Conservation (phyloP, 176 grass and related monocot genomes). For the Zoysia japonica region DNA sequence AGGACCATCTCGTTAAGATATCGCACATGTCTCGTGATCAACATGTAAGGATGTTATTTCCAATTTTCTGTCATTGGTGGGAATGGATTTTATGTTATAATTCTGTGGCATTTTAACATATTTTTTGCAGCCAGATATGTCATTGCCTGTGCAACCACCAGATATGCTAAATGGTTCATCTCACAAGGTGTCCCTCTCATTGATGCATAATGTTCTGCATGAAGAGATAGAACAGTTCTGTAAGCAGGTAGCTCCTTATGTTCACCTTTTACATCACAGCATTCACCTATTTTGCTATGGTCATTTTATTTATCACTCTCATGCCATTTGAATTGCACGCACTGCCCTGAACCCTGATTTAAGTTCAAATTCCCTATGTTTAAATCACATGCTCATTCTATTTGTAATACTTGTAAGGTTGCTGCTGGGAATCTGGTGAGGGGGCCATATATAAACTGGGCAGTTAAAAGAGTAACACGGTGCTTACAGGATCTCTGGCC, state of each 20-base stretch:
- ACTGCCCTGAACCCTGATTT: slow-evolving; percentile 17
- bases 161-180: slow-evolving; percentile 63
- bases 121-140: slow-evolving; percentile 87
- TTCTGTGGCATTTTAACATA: slow-evolving; percentile 43
- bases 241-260: slow-evolving; percentile 68
- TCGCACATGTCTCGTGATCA: slow-evolving; percentile 87
- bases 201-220: slow-evolving; percentile 80
- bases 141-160: slow-evolving; percentile 87
- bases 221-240: slow-evolving; percentile 95
- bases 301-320: slow-evolving; percentile 24
- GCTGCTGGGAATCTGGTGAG: slow-evolving; percentile 76
- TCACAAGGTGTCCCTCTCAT: slow-evolving; percentile 55
- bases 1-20: slow-evolving; percentile 89
- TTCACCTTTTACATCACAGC: slow-evolving; percentile 11
- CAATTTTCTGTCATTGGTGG: slow-evolving; percentile 19
- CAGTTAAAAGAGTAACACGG: slow-evolving; percentile 88
- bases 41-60: slow-evolving; percentile 73
- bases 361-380: neutral
- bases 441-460: slow-evolving; percentile 89
- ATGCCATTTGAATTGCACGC: slow-evolving; percentile 20
- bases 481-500: slow-evolving; percentile 96
- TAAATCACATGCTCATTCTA: slow-evolving; percentile 33
- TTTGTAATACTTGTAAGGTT: slow-evolving; percentile 59
- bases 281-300: slow-evolving; percentile 16
- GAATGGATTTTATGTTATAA: slow-evolving; percentile 30